Percentiles rank a stretch among this genome's conserved stretches.
Evolutionary conservation across 2,329 filamentous ascomycete genomes (phyloP).

Genomic region (Ophiosphaerella herpotricha): DNA sequence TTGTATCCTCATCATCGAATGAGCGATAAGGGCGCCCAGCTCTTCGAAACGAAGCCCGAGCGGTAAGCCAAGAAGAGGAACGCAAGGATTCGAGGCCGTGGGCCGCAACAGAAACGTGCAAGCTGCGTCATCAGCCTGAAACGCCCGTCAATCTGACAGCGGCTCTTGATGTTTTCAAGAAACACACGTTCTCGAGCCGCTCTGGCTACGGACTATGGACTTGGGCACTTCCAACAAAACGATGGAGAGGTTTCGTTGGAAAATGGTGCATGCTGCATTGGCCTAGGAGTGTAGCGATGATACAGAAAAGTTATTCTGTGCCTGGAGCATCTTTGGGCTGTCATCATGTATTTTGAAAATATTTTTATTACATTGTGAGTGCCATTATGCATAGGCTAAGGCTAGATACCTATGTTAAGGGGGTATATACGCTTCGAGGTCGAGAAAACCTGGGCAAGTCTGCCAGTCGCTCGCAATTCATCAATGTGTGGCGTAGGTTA

Average conservation of each 20-base stretch:
- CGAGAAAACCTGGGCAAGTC: too few relatives aligned
- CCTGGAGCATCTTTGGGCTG: not conserved
- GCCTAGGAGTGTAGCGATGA: too few relatives aligned
- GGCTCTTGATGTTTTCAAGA: slow-evolving; percentile 6
- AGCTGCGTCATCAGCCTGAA: slow-evolving; percentile 28
- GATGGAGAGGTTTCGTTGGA: not conserved
- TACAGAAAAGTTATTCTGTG: not conserved
- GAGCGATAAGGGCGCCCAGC: slow-evolving; percentile 3
- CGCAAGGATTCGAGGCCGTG: slow-evolving; percentile 16
- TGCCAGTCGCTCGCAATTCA: too few relatives aligned
- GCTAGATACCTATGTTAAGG: not conserved
- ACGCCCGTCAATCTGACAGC: slow-evolving; percentile 22
- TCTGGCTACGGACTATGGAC: slow-evolving; percentile 4
- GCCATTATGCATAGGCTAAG: not conserved
- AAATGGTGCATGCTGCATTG: not conserved
- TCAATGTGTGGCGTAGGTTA: slow-evolving; percentile 9
- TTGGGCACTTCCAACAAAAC: not conserved
- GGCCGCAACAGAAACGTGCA: slow-evolving; percentile 4
- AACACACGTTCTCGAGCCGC: slow-evolving; percentile 3
- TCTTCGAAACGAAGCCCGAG: slow-evolving; percentile 9
- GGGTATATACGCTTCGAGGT: not conserved
- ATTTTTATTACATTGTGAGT: not conserved
- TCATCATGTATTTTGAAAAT: not conserved
- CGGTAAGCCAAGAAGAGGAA: not conserved
- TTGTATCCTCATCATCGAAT: not conserved